These are phyloP conservation scores for Jatropha multifida DNA, from an alignment of 441 rosid species.

Conservation along the genomic window DNA sequence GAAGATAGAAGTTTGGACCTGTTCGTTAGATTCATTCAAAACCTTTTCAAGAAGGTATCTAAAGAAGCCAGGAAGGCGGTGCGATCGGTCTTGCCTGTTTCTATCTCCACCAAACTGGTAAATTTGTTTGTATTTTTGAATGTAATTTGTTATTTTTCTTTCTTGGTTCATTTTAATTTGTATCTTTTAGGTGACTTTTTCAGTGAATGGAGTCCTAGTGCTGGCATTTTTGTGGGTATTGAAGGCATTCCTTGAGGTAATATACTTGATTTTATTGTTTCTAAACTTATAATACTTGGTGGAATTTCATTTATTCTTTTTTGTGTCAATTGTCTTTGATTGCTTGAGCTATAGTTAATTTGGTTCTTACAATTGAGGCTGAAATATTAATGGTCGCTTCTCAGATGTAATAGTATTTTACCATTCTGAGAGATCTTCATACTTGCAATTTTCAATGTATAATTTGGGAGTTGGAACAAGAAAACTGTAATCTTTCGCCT, in stretches of 20 bases:
- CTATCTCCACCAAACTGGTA: slow-evolving; percentile 66
- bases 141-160: neutral
- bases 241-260: slow-evolving; percentile 92
- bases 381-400: neutral
- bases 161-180: neutral
- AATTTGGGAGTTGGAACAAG: no score
- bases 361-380: neutral
- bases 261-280: neutral
- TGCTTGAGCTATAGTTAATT: neutral
- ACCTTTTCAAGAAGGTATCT: slow-evolving; percentile 64
- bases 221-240: slow-evolving; percentile 82
- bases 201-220: slow-evolving; percentile 75
- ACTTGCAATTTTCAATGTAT: neutral
- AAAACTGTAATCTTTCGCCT: no score
- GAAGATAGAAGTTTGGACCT: slow-evolving; percentile 88
- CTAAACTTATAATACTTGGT: neutral
- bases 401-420: neutral
- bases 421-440: neutral
- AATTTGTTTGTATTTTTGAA: neutral
- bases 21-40: slow-evolving; percentile 61
- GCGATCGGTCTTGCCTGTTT: slow-evolving; percentile 64
- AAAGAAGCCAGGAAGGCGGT: slow-evolving; percentile 74
- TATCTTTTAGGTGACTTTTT: slow-evolving; percentile 59
- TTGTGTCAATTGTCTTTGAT: neutral
- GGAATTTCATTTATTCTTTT: neutral